phyloP scores from a whole-genome alignment of 176 grass and related monocot species.

The Triticum timopheevii region DNA sequence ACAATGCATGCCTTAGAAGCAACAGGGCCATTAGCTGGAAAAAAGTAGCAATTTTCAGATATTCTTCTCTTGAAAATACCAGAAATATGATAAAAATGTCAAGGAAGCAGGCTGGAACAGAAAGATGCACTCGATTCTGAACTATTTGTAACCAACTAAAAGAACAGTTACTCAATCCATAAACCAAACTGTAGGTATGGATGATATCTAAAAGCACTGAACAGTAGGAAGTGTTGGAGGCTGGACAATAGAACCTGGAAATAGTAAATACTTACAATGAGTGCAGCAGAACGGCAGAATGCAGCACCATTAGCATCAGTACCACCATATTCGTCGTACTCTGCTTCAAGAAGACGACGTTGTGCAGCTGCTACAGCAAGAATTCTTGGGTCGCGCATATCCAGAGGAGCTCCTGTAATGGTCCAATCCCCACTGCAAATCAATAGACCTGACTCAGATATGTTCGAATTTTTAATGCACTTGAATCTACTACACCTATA shows the following conservation, averaged over 20 bases:
- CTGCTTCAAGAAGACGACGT: slow-evolving; percentile 82
- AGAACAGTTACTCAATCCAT: not conserved
- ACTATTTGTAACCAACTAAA: slow-evolving; percentile 12
- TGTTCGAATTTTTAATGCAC: not conserved
- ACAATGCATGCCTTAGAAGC: slow-evolving; percentile 81
- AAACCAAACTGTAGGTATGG: not conserved
- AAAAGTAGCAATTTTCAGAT: not conserved
- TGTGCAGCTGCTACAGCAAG: slow-evolving; percentile 81
- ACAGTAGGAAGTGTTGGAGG: not conserved
- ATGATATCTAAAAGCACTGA: not conserved
- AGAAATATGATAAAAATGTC: not conserved
- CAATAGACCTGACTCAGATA: slow-evolving; percentile 14
- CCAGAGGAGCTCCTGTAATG: slow-evolving; percentile 56
- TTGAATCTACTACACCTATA: not conserved
- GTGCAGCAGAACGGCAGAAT: slow-evolving; percentile 81
- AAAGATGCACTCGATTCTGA: not conserved
- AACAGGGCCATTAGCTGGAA: slow-evolving; percentile 85
- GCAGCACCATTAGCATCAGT: slow-evolving; percentile 76
- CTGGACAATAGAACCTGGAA: not conserved
- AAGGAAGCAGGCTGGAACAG: not conserved
- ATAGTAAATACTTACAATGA: slow-evolving; percentile 62
- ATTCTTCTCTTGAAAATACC: not conserved
- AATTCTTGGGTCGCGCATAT: slow-evolving; percentile 81
- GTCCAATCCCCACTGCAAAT: slow-evolving; percentile 73
- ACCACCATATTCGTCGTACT: slow-evolving; percentile 80